Base-by-base conservation (phyloP, 345 rosid species). In the Syzygium jambos region DNA sequence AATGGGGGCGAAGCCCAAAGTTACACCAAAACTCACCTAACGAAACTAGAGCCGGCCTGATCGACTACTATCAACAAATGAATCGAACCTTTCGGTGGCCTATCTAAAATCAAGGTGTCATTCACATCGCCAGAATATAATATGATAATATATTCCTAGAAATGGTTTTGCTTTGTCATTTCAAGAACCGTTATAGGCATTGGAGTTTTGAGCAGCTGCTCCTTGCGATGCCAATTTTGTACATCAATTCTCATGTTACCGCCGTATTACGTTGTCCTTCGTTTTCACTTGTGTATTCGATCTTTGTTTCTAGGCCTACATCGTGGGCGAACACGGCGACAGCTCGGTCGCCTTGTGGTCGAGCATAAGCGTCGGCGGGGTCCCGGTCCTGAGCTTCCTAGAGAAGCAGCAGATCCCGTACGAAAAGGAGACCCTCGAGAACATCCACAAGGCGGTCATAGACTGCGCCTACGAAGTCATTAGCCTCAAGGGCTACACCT, bases 281-380 rank as follows among this genome's bases (percentile, higher is more conserved):
- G 78, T 68, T 68, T 68, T 34, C 80, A 34, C 23, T 9, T 34
- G 7, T 25, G 80, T 34, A 19, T 34, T 73, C 80, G 10, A 19
- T 1, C 49, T 41, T 73, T 11, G 4, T 19, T 38, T 7, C n/a
- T 51, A 97, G 99, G 99, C 97, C 22, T 96, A 85, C 89, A 96
- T 97, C 1, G 93, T 97, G 21, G 99, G 98, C 25, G 98, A 97
- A 90, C 99, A 96, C 86, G 99, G 99, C 23, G 99, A 97, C 90
- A 97, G 96, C 88, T 97, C 99, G 2, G 99, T 97, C 86, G 98
- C 99, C 9, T 85, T 97, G 30, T 97, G 99, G 99, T 97, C 99
- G 8, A 94, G 98, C 93, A 97, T 96, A 84, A 96, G 98, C 59
- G 93, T 97, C 0, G 98, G 99, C 13, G 98, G 98, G 19, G 97